Evolutionary conservation across 2,329 filamentous ascomycete species (phyloP).

Genomic region (Hymenoscyphus albidus): DNA sequence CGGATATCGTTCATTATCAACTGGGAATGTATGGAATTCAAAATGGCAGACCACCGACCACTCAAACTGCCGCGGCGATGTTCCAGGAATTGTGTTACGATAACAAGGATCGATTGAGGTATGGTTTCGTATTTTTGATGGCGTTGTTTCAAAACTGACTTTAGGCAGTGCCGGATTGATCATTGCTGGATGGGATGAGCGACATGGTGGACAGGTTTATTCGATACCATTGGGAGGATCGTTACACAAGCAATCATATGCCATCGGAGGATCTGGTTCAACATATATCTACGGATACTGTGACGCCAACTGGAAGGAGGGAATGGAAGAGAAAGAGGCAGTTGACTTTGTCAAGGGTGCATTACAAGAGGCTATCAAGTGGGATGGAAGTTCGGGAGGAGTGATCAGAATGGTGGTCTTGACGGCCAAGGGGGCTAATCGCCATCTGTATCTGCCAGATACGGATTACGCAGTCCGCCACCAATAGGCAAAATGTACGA

Average conservation of each 20-base stretch:
- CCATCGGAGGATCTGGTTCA: constrained; percentile 93
- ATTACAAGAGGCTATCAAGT: constrained; percentile 93
- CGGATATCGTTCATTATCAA: constrained; percentile 97
- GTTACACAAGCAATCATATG: constrained; percentile 93
- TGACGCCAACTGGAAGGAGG: constrained; percentile 91
- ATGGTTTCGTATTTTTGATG: constrained; percentile 36
- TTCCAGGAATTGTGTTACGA: constrained; percentile 98
- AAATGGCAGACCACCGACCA: constrained; percentile 87
- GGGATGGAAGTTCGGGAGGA: constrained; percentile 97
- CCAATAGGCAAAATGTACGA: constrained; percentile 49
- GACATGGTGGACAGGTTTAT: constrained; percentile 95
- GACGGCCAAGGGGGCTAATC: constrained; percentile 81
- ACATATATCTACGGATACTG: constrained; percentile 99
- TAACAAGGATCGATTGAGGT: constrained; percentile 94
- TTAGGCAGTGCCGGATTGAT: constrained; percentile 11
- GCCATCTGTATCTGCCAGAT: constrained; percentile 94
- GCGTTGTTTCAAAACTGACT: constrained; percentile 22
- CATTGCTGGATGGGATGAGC: constrained; percentile 79
- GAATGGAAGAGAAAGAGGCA: constrained; percentile 88
- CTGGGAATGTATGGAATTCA: constrained; percentile 86
- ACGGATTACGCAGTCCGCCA: constrained; percentile 62
- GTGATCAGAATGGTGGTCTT: constrained; percentile 98
- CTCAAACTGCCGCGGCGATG: constrained; percentile 89
- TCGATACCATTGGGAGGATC: constrained; percentile 95
- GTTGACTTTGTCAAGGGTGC: constrained; percentile 90